phyloP scores from a whole-genome alignment of 805 yeast genomes.

The Kuraishia hungarica region DNA sequence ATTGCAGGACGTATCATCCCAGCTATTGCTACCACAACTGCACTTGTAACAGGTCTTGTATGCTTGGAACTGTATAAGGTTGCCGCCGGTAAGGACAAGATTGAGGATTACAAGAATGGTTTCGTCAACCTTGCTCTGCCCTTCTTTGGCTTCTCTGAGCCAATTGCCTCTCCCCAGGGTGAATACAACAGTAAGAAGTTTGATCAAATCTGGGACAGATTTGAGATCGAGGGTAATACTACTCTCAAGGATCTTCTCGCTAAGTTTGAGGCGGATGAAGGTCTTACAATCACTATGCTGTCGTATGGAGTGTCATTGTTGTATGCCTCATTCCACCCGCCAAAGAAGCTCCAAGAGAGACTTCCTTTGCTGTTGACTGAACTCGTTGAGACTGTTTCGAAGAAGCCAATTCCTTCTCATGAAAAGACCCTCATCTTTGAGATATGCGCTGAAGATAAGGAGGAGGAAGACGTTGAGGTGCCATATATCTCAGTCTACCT shows the following conservation, averaged over 20 bases:
- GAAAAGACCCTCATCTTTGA: slow-evolving; percentile 77
- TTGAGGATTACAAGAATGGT: slow-evolving; percentile 89
- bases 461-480: slow-evolving; percentile 93
- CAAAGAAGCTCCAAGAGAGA: slow-evolving; percentile 80
- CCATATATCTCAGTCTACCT: slow-evolving; percentile 73
- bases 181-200: slow-evolving; percentile 71
- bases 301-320: slow-evolving; percentile 84
- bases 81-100: slow-evolving; percentile 60
- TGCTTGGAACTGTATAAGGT: slow-evolving; percentile 90
- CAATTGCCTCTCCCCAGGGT: slow-evolving; percentile 77
- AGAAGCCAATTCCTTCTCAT: slow-evolving; percentile 69
- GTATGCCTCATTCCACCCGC: slow-evolving; percentile 91
- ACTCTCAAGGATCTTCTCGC: slow-evolving; percentile 68
- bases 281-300: slow-evolving; percentile 82
- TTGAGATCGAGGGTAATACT: slow-evolving; percentile 69
- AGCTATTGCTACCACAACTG: slow-evolving; percentile 99
- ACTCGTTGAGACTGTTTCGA: slow-evolving; percentile 76
- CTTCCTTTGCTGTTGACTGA: slow-evolving; percentile 58
- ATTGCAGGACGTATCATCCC: slow-evolving; percentile 98
- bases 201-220: slow-evolving; percentile 94
- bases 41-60: slow-evolving; percentile 90
- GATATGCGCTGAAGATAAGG: slow-evolving; percentile 83
- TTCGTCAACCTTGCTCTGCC: slow-evolving; percentile 89
- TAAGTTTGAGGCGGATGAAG: slow-evolving; percentile 73
- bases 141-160: slow-evolving; percentile 95